These are phyloP conservation scores for Sphagnum magellanicum DNA, from an alignment of 228 moss, liverwort and hornwort species.

Conservation along the genomic window DNA sequence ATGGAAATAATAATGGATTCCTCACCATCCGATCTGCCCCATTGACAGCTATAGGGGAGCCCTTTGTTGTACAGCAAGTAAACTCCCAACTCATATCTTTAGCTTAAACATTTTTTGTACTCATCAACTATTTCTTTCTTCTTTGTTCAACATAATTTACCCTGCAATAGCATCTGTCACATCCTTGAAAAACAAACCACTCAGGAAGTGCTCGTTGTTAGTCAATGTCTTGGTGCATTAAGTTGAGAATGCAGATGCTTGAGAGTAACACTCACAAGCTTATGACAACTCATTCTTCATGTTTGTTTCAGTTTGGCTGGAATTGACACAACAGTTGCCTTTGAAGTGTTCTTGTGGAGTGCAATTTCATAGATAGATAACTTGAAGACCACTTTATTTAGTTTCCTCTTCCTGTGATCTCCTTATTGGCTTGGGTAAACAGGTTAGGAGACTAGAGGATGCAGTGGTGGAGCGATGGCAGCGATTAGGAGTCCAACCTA, in stretches of 20 bases:
- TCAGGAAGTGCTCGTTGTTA: no score
- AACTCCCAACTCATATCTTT: background rate
- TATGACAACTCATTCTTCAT: no score
- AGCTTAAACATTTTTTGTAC: background rate
- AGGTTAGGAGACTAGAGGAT: constrained; percentile 87
- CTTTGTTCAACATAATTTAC: background rate
- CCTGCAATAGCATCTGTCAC: background rate
- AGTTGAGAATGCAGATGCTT: no score
- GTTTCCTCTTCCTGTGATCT: background rate
- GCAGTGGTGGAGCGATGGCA: constrained; percentile 71
- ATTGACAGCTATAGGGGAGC: constrained; percentile 65
- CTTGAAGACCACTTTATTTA: background rate
- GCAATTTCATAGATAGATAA: background rate
- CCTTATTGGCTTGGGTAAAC: constrained; percentile 2
- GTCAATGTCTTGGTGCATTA: no score
- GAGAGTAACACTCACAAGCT: no score
- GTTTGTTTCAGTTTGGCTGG: no score
- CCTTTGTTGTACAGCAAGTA: constrained; percentile 81
- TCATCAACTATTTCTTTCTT: background rate
- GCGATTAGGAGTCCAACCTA: constrained; percentile 52
- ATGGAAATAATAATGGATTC: constrained; percentile 89
- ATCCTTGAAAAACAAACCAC: background rate
- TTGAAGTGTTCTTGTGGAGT: no score
- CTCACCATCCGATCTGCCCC: constrained; percentile 81
- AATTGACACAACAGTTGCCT: no score